Evolutionary conservation across 805 yeast species (phyloP), one percentile per base, ranked within the genome.

Genomic region (Lachancea meyersii): DNA sequence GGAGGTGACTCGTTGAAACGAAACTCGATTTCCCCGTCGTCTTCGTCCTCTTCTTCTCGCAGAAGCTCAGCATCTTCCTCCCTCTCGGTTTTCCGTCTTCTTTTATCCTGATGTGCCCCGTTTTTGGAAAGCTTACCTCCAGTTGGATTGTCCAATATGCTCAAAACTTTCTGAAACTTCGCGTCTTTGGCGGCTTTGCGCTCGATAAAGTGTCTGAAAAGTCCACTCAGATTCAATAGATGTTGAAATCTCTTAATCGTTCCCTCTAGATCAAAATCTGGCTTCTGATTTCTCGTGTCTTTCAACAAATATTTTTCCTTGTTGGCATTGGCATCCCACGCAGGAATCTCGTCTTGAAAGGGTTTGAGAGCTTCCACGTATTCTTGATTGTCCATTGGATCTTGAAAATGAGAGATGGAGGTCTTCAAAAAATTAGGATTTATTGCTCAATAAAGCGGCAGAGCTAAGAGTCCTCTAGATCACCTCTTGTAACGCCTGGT

Each of bases 1-100:
- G 78, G 71, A 0, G 98, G 98, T 2, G 89, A 79, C 56, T 87
- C 96, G 1, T 93, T 82, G 53, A 91, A 76, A 34, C 85, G 50
- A 53, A 62, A 44, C 41, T 64, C 59, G 6, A 57, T 41, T 22
- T 44, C 50, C 11, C 48, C 52, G 7, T 43, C 44, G 38, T 48
- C 53, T 22, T 47, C 53, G 19, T 50, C 58, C 14, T 61, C 67
- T 10, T 61, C 64, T 36, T 82, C 81, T 49, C 78, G 71, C 64
- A 88, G 68, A 45, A 85, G 67, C 54, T 82, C 87, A 1, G 78
- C 86, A 58, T 84, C 89, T 57, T 83, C 93, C 58, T 83, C 89
- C 56, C 78, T 76, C 52, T 82, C 89, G 3, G 86, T 80, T 54
- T 80, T 80, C 47, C 88, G 70, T 55, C 84, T 70, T 53, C 82